Evolutionary conservation across 768 basidiomycete species (phyloP).

Genomic region (Calocybe indica): DNA sequence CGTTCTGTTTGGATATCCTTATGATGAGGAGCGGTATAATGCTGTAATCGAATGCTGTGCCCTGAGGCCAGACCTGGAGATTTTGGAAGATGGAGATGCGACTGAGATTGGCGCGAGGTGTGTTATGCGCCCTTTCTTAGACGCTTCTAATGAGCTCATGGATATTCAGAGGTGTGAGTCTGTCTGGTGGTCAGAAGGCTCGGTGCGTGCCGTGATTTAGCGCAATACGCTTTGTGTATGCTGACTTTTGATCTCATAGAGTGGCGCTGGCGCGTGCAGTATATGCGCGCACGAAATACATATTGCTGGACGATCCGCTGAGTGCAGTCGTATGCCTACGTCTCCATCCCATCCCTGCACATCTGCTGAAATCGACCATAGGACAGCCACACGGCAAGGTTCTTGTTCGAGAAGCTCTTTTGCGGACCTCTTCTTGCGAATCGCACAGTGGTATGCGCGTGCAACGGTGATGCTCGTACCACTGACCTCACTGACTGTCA

Average conservation of each 20-base stretch:
- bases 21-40: slow-evolving; percentile 68
- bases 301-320: slow-evolving; percentile 77
- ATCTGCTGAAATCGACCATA: slow-evolving; percentile 14
- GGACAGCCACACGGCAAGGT: slow-evolving; percentile 66
- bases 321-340: slow-evolving; percentile 64
- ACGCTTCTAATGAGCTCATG: neutral
- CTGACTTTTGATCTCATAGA: slow-evolving; percentile 22
- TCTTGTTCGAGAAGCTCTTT: slow-evolving; percentile 58
- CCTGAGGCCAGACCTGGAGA: slow-evolving; percentile 69
- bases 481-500: neutral
- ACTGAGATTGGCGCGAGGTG: slow-evolving; percentile 79
- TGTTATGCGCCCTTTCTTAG: slow-evolving; percentile 5
- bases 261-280: slow-evolving; percentile 82
- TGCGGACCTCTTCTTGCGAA: slow-evolving; percentile 58
- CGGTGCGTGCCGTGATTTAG: slow-evolving; percentile 32
- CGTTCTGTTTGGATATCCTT: slow-evolving; percentile 72
- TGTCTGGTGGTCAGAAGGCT: slow-evolving; percentile 82
- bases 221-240: neutral
- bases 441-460: slow-evolving; percentile 52
- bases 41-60: slow-evolving; percentile 83
- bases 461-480: neutral
- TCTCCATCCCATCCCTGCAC: neutral
- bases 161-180: slow-evolving; percentile 52
- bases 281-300: slow-evolving; percentile 63
- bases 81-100: slow-evolving; percentile 80